phyloP scores from a whole-genome alignment of 2,329 filamentous ascomycete species.

The Elsinoe perseae region DNA sequence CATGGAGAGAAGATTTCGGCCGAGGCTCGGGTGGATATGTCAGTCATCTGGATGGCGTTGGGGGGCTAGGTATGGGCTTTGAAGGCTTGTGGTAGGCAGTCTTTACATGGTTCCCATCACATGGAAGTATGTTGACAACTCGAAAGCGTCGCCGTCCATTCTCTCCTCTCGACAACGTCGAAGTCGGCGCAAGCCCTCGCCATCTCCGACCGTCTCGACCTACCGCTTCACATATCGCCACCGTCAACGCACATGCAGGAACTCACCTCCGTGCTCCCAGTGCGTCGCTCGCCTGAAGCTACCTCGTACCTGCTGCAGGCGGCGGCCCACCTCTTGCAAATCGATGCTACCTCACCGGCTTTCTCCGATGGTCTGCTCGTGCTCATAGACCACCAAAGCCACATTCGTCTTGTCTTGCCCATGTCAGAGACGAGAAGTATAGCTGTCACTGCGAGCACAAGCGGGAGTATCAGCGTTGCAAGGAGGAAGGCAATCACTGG shows the following conservation, averaged over 20 bases:
- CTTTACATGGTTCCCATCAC: not conserved
- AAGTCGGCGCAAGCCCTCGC: not conserved
- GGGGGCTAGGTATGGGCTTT: not conserved
- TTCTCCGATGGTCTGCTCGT: constrained; percentile 10
- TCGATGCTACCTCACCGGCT: not conserved
- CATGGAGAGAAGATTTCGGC: constrained; percentile 8
- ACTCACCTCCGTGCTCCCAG: constrained; percentile 7
- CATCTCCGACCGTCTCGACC: constrained; percentile 2
- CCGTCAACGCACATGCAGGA: not conserved
- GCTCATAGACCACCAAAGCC: constrained; percentile 2
- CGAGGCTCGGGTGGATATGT: constrained; percentile 6
- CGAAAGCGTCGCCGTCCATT: constrained; percentile 6
- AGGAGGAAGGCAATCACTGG: constrained; percentile 6
- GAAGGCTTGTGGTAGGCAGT: not conserved
- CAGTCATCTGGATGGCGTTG: not conserved
- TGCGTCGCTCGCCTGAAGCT: constrained; percentile 1
- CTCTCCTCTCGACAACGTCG: not conserved
- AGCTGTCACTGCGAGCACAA: constrained; percentile 1
- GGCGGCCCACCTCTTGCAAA: not conserved
- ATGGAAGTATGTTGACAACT: too few relatives aligned
- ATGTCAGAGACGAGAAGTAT: constrained; percentile 5
- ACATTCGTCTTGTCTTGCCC: constrained; percentile 2
- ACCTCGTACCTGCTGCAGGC: not conserved
- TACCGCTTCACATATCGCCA: not conserved
- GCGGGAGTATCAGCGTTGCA: not conserved